A percentile compares a stretch with the other conserved stretches of the same genome.
phyloP scores from a whole-genome alignment of 306 rosid species.

The Myrica gale region DNA sequence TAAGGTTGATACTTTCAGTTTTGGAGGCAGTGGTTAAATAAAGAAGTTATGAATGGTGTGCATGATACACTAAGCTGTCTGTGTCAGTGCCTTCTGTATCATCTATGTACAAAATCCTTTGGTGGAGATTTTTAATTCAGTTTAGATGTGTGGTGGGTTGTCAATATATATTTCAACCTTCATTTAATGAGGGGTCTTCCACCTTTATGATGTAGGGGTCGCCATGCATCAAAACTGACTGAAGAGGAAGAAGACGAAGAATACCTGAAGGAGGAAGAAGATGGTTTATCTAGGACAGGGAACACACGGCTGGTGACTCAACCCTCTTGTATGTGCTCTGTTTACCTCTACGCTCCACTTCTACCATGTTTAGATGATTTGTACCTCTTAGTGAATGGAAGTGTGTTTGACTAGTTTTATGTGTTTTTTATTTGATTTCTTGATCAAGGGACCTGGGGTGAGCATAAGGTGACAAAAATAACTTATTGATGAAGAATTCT shows the following conservation, averaged over 20 bases:
- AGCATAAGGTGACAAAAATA: not conserved
- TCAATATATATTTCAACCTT: not conserved
- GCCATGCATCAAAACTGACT: constrained; percentile 97
- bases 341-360: not conserved
- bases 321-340: constrained; percentile 72
- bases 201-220: constrained; percentile 58
- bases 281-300: constrained; percentile 61
- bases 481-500: not conserved
- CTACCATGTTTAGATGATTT: not conserved
- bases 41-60: not conserved
- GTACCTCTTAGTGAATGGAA: not conserved
- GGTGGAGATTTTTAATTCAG: not conserved
- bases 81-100: not conserved
- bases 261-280: constrained; percentile 96
- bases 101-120: not conserved
- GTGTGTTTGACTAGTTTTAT: not conserved
- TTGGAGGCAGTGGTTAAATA: not conserved
- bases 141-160: not conserved
- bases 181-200: constrained; percentile 20
- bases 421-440: not conserved
- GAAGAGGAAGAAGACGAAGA: constrained; percentile 99
- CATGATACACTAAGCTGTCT: not conserved
- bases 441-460: not conserved
- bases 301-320: constrained; percentile 78
- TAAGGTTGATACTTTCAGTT: not conserved